These are phyloP conservation scores for Sistotremastrum niveocremeum DNA, from an alignment of 768 basidiomycete genomes.

Conservation along the genomic window DNA sequence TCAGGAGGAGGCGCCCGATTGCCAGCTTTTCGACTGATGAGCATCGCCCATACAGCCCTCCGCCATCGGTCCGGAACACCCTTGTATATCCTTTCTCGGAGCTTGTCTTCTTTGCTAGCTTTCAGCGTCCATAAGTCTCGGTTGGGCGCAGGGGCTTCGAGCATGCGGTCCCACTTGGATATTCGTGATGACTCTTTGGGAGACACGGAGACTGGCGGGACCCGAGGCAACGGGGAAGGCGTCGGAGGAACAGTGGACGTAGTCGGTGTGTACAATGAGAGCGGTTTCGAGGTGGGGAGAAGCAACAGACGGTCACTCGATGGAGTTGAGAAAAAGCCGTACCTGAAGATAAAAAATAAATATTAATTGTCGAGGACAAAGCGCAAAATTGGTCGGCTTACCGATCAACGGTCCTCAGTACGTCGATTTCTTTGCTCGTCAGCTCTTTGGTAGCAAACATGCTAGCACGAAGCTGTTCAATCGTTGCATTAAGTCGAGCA, in stretches of 20 bases:
- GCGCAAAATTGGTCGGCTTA: constrained; percentile 23
- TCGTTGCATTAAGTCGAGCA: constrained; percentile 53
- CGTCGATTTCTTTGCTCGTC: constrained; percentile 55
- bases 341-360: constrained; percentile 25
- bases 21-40: constrained; percentile 43
- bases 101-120: constrained; percentile 49
- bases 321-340: constrained; percentile 77
- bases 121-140: constrained; percentile 59
- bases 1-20: constrained; percentile 23
- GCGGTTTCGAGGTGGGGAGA: constrained; percentile 48
- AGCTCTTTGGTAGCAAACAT: constrained; percentile 42
- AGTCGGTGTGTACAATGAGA: constrained; percentile 25
- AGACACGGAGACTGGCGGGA: constrained; percentile 25
- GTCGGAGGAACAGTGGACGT: constrained; percentile 29
- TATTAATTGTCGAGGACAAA: constrained; percentile 5
- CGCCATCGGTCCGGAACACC: constrained; percentile 97
- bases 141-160: constrained; percentile 56
- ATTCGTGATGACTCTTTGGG: constrained; percentile 64
- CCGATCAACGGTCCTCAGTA: constrained; percentile 78
- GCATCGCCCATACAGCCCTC: constrained; percentile 77
- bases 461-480: constrained; percentile 30
- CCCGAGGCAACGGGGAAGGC: constrained; percentile 36
- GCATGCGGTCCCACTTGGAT: constrained; percentile 90
- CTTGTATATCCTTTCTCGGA: constrained; percentile 74
- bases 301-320: constrained; percentile 77